Conservation (phyloP, 2,329 filamentous ascomycete genomes). For the Mycosphaerelloides madeirae region DNA sequence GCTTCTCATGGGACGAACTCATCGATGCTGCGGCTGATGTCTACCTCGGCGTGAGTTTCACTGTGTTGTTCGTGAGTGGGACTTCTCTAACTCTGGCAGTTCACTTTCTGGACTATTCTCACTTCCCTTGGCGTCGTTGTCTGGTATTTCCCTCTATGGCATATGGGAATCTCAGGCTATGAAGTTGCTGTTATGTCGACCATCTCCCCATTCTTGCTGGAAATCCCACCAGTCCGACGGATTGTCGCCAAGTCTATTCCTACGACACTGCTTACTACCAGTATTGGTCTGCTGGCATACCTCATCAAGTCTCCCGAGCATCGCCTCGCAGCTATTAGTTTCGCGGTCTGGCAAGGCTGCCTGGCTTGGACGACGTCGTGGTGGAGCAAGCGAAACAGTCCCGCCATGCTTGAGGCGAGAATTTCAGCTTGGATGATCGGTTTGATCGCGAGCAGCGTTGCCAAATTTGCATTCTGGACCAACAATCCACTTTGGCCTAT, state of each 20-base stretch:
- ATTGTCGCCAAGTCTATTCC: constrained; percentile 59
- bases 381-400: constrained; percentile 70
- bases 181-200: constrained; percentile 84
- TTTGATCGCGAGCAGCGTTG: constrained; percentile 75
- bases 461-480: constrained; percentile 88
- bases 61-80: background rate
- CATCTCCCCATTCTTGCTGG: constrained; percentile 73
- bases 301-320: constrained; percentile 65
- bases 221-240: constrained; percentile 63
- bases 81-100: constrained; percentile 47
- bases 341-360: constrained; percentile 74
- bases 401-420: constrained; percentile 71
- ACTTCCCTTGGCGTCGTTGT: constrained; percentile 84
- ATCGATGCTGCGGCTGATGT: constrained; percentile 82
- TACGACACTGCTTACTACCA: constrained; percentile 68
- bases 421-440: constrained; percentile 77
- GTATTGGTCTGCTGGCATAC: constrained; percentile 75
- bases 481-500: constrained; percentile 98
- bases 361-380: constrained; percentile 80
- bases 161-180: constrained; percentile 98
- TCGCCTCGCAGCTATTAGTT: constrained; percentile 75
- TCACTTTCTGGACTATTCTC: constrained; percentile 91
- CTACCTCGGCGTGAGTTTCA: constrained; percentile 74
- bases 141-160: constrained; percentile 98
- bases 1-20: constrained; percentile 68